Percentiles rank a stretch among this genome's conserved stretches.
Conservation (phyloP, 768 basidiomycete genomes). For the Boletus subcaerulescens region DNA sequence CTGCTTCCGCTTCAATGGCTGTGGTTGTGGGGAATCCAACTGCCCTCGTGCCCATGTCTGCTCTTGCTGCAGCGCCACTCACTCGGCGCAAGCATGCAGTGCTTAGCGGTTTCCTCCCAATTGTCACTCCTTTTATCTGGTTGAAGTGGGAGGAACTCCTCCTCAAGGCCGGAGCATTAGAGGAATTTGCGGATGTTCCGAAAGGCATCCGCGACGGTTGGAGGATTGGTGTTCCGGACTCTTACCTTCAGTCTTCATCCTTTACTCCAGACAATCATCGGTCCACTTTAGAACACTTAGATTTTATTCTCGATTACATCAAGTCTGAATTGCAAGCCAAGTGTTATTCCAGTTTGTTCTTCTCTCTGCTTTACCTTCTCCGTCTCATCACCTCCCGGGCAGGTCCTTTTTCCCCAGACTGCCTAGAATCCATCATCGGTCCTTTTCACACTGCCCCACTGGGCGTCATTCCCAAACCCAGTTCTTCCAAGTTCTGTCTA, state of each 20-base stretch:
- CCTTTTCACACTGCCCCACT: no score
- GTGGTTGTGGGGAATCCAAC: neutral
- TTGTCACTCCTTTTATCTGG: slow-evolving; percentile 24
- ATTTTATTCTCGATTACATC: slow-evolving; percentile 10
- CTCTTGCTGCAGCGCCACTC: neutral
- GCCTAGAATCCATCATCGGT: no score
- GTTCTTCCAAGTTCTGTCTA: no score
- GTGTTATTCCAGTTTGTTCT: no score
- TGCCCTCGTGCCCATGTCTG: neutral
- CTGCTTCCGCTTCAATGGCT: neutral
- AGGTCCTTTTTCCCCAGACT: neutral
- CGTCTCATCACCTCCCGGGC: no score
- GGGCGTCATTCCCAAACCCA: no score
- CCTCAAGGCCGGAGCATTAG: neutral
- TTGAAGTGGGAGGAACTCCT: slow-evolving; percentile 13
- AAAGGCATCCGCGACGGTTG: neutral
- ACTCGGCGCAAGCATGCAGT: slow-evolving; percentile 19
- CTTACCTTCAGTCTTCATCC: neutral
- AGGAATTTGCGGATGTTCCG: neutral
- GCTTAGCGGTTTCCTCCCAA: slow-evolving; percentile 13
- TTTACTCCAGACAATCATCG: neutral
- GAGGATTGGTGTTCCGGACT: neutral
- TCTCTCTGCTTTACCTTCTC: neutral
- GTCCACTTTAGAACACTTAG: neutral
- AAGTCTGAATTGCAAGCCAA: no score